Percentiles rank a stretch among this genome's conserved stretches.
These are phyloP conservation scores for Claviceps sp. DNA, from an alignment of 2,329 filamentous ascomycete species.

Conservation along the genomic window DNA sequence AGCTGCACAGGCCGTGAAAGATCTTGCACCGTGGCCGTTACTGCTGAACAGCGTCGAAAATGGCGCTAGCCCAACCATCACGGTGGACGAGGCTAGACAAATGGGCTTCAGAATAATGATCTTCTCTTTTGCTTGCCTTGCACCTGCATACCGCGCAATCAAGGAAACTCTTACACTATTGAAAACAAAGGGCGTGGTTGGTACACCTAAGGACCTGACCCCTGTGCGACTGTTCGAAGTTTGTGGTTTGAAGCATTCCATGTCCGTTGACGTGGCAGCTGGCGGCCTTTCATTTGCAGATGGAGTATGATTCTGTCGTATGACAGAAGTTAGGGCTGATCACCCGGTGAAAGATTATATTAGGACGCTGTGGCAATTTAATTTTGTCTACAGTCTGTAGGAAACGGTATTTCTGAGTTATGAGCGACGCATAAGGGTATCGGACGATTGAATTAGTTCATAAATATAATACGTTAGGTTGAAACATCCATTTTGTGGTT, in stretches of 20 bases:
- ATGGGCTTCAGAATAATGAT: constrained; percentile 48
- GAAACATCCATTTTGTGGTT: no score
- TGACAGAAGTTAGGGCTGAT: neutral
- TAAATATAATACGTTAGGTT: neutral
- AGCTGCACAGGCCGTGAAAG: constrained; percentile 29
- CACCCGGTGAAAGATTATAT: neutral
- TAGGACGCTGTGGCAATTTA: neutral
- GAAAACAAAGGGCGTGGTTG: constrained; percentile 24
- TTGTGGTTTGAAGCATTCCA: constrained; percentile 35
- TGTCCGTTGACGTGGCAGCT: constrained; percentile 29
- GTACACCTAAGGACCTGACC: constrained; percentile 28
- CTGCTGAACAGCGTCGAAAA: constrained; percentile 45
- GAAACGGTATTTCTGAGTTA: neutral
- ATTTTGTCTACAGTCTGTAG: neutral
- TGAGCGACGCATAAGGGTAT: neutral
- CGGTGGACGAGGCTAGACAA: constrained; percentile 35
- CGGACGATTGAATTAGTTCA: neutral
- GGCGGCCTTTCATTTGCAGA: constrained; percentile 8
- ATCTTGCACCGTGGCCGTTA: constrained; percentile 35
- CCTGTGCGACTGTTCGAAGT: constrained; percentile 36
- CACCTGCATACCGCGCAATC: constrained; percentile 32
- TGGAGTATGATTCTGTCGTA: constrained; percentile 1
- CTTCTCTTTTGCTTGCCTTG: constrained; percentile 25
- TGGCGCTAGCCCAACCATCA: constrained; percentile 41
- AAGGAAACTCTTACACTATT: constrained; percentile 24